Evolutionary conservation across 345 rosid genomes (phyloP), one percentile per base, ranked within the genome.

Genomic region (Pugionium dolabratum): DNA sequence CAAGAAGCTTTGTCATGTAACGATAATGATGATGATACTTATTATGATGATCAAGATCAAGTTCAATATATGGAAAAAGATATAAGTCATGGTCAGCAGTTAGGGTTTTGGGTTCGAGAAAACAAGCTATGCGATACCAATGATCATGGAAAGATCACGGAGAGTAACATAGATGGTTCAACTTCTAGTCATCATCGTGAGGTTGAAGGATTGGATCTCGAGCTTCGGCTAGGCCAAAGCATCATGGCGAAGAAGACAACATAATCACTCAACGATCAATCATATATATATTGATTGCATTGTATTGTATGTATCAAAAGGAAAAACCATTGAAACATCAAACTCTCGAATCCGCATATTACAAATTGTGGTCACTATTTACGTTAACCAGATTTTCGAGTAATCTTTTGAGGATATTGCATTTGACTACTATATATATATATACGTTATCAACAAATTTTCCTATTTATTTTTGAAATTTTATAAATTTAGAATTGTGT

Each of bases 191-290:
- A 18, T 18, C 54, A 56, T 48, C 33, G 3, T 9, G 62, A 46
- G 48, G 47, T 7, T 11, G 77, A 60, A 67, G 70, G 59, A 48
- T 50, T 75, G 45, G 78, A 75, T 69, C 75, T 75, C 5, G 78
- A 75, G 57, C 78, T 75, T 26, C 71, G 75, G 51, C 69, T 69
- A 75, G 75, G 78, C 2, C 78, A 74, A 47, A 67, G 69, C 11
- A 26, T 46, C 9, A 34, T 49, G 43, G 62, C 51, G 55, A 59
- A 66, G 72, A 73, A 73, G 71, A 65, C 3, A 45, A 52, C 57
- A 40, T 66, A 59, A 59, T 36, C 35, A 50, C 43, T 26, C 18
- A 18, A 62, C 36, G 2, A 7, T 36, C 56, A 54, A 34, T 62
- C 56, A 39, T 27, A 54, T 18, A 18, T 18, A 18, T 27, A 56